Evolutionary conservation across 2,329 filamentous ascomycete genomes (phyloP).

Genomic region (Diaporthe sp.): DNA sequence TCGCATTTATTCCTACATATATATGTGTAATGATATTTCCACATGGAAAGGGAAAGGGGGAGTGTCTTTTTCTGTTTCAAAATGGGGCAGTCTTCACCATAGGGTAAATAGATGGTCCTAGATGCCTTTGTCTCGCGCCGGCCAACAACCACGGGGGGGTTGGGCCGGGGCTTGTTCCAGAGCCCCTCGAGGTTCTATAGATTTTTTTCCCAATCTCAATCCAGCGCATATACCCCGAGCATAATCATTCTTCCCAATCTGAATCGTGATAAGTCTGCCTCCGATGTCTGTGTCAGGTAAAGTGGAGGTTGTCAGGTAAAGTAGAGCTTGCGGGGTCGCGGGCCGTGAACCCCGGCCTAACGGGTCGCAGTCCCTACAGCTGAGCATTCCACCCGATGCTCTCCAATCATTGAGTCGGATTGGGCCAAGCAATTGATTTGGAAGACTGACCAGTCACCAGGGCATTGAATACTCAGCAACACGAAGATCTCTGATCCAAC

Average conservation of each 20-base stretch:
- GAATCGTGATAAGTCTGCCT: neutral
- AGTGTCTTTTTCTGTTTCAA: neutral
- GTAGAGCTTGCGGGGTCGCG: neutral
- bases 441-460: neutral
- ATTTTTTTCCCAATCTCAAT: neutral
- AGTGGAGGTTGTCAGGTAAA: neutral
- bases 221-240: neutral
- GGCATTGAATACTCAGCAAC: no score
- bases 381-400: neutral
- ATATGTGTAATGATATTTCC: conserved; percentile 5
- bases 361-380: neutral
- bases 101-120: conserved; percentile 14
- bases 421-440: neutral
- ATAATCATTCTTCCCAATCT: neutral
- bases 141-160: neutral
- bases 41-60: neutral
- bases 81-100: neutral
- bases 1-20: neutral
- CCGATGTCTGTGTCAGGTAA: neutral
- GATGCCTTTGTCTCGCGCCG: neutral
- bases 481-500: neutral
- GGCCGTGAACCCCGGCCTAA: neutral
- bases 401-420: neutral
- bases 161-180: neutral
- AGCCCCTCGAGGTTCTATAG: conserved; percentile 3